Evolutionary conservation across 2,329 filamentous ascomycete species (phyloP).

Genomic region (Penicillium sp.): DNA sequence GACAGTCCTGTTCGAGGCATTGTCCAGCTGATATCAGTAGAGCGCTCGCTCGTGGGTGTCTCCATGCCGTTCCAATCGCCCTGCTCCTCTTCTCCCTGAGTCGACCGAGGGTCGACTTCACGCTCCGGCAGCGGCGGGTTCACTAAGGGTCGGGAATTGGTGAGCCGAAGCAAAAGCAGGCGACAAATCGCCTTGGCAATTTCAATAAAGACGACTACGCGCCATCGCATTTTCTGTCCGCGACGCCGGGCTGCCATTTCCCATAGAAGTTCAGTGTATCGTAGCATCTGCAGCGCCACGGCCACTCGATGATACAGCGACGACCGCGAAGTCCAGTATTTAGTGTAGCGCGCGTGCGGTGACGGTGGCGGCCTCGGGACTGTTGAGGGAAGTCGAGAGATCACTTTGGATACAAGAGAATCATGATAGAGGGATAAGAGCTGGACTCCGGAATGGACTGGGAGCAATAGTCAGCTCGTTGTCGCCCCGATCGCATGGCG

Average conservation of each 20-base stretch:
- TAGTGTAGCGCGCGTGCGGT: slow-evolving; percentile 58
- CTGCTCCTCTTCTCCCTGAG: slow-evolving; percentile 41
- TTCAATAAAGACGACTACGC: slow-evolving; percentile 78
- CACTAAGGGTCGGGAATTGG: slow-evolving; percentile 73
- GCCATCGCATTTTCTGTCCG: slow-evolving; percentile 74
- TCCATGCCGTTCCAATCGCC: slow-evolving; percentile 46
- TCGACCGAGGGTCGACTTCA: slow-evolving; percentile 63
- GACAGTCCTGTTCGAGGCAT: slow-evolving; percentile 93
- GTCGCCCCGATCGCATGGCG: slow-evolving; percentile 12
- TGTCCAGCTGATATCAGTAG: slow-evolving; percentile 57
- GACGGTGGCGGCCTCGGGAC: slow-evolving; percentile 47
- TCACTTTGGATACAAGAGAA: slow-evolving; percentile 65
- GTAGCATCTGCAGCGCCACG: slow-evolving; percentile 76
- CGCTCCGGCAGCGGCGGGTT: slow-evolving; percentile 80
- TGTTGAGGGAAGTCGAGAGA: slow-evolving; percentile 50
- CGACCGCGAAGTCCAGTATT: slow-evolving; percentile 57
- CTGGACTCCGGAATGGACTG: slow-evolving; percentile 79
- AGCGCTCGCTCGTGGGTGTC: slow-evolving; percentile 36
- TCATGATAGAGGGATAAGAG: slow-evolving; percentile 92
- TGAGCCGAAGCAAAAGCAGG: slow-evolving; percentile 72
- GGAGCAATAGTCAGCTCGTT: slow-evolving; percentile 16
- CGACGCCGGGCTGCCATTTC: slow-evolving; percentile 92
- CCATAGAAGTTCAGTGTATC: slow-evolving; percentile 93
- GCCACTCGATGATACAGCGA: slow-evolving; percentile 74
- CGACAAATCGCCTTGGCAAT: slow-evolving; percentile 79